A percentile compares a stretch with the other conserved stretches of the same genome.
Conservation (phyloP, 768 basidiomycete genomes). For the Suillus luteus region DNA sequence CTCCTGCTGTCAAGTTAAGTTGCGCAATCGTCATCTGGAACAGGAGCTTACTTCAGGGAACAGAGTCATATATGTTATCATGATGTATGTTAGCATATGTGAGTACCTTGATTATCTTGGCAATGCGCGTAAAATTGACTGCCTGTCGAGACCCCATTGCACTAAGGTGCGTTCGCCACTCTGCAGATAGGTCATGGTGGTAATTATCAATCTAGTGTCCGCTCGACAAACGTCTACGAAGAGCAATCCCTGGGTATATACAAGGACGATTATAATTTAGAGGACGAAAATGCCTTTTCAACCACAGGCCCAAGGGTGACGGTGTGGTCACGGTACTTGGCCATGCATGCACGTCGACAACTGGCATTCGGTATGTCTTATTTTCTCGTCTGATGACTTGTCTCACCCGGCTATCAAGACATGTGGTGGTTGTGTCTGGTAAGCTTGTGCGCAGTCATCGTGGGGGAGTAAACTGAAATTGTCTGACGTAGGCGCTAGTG, state of each 20-base stretch:
- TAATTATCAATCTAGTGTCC: conserved; percentile 54
- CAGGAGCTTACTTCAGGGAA: conserved; percentile 3
- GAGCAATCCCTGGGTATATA: conserved; percentile 88
- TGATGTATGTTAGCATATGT: conserved; percentile 94
- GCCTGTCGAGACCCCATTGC: conserved; percentile 68
- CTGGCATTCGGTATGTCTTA: conserved; percentile 77
- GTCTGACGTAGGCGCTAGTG: conserved; percentile 62
- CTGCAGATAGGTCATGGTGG: conserved; percentile 9
- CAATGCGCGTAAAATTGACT: conserved; percentile 5
- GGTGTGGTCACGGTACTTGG: conserved; percentile 76
- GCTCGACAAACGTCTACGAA: conserved; percentile 93
- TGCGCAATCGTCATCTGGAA: conserved; percentile 1
- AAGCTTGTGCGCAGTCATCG: background rate
- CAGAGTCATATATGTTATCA: conserved; percentile 84
- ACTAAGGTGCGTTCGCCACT: conserved; percentile 55
- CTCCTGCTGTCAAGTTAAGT: conserved; percentile 86
- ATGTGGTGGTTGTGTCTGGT: conserved; percentile 87
- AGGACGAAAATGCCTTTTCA: conserved; percentile 45
- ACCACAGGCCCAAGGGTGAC: conserved; percentile 51
- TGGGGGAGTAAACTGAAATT: background rate
- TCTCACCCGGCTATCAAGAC: conserved; percentile 48
- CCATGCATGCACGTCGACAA: conserved; percentile 83
- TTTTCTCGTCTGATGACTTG: background rate
- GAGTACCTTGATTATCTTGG: conserved; percentile 33
- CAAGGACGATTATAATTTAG: conserved; percentile 49